Evolutionary conservation across 1,284 basidiomycete species (phyloP).

Genomic region (Cystobasidiaceae sp.): DNA sequence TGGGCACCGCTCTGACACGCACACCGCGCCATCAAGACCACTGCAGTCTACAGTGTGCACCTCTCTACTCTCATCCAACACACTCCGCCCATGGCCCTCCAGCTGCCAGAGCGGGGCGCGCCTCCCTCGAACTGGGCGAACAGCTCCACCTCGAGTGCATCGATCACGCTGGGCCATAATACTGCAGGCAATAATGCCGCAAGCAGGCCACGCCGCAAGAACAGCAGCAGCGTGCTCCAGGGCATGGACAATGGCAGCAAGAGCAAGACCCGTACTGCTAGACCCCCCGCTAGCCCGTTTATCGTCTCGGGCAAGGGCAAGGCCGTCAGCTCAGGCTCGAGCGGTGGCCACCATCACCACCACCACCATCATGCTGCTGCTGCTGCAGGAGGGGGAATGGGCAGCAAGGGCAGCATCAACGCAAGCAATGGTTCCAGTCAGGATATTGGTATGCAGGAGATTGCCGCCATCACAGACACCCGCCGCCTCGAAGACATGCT

Average conservation of each 20-base stretch:
- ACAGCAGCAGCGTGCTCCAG: neutral
- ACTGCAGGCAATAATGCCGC: neutral
- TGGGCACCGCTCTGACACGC: neutral
- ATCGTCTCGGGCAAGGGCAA: conserved; percentile 8
- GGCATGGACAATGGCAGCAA: neutral
- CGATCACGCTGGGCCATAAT: neutral
- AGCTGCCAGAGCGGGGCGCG: conserved; percentile 15
- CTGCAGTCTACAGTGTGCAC: neutral
- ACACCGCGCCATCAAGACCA: neutral
- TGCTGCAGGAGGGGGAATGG: too few relatives aligned
- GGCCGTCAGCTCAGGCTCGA: neutral
- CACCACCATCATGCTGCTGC: neutral
- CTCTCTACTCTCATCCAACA: neutral
- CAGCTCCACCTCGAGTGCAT: neutral
- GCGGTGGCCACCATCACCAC: neutral
- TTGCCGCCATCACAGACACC: neutral
- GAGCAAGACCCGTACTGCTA: conserved; percentile 15
- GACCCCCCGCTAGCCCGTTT: conserved; percentile 13
- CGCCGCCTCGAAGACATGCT: conserved; percentile 24
- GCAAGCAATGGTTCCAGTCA: neutral
- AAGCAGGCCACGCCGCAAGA: conserved; percentile 9
- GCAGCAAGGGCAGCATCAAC: neutral
- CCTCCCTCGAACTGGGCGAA: conserved; percentile 4
- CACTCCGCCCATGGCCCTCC: conserved; percentile 4
- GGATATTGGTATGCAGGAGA: too few relatives aligned